These are phyloP conservation scores for Colletotrichum tropicale DNA, from an alignment of 2,329 filamentous ascomycete genomes.

Conservation along the genomic window DNA sequence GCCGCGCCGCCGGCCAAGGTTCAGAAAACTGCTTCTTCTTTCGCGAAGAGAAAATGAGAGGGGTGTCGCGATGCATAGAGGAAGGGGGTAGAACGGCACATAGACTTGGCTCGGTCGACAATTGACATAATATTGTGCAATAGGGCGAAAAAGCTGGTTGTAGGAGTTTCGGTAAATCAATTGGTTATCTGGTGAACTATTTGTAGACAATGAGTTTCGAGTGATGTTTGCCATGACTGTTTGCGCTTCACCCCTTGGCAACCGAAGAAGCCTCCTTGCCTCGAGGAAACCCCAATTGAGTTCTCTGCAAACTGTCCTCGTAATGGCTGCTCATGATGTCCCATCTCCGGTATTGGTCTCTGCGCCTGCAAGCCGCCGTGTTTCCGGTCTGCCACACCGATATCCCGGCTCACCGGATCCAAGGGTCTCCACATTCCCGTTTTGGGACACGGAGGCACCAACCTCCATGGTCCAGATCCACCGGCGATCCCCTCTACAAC, in stretches of 20 bases:
- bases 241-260: neutral
- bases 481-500: neutral
- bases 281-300: neutral
- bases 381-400: neutral
- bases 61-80: neutral
- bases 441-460: conserved; percentile 15
- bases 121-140: conserved; percentile 20
- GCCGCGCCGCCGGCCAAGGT: conserved; percentile 52
- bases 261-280: neutral
- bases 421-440: conserved; percentile 1
- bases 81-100: conserved; percentile 10
- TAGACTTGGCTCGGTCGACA: conserved; percentile 20
- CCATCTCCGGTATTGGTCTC: neutral
- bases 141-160: conserved; percentile 4
- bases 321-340: accelerated
- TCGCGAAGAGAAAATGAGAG: conserved; percentile 40
- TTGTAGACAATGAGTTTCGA: neutral
- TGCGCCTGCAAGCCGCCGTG: neutral
- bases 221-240: neutral
- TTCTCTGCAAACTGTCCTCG: neutral
- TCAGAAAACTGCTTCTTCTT: conserved; percentile 41
- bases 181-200: neutral
- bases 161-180: conserved; percentile 16
- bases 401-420: neutral
- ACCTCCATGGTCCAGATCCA: conserved; percentile 1